These are phyloP conservation scores for Talaromyces thailandensis DNA, from an alignment of 495 filamentous ascomycete species.

Conservation along the genomic window DNA sequence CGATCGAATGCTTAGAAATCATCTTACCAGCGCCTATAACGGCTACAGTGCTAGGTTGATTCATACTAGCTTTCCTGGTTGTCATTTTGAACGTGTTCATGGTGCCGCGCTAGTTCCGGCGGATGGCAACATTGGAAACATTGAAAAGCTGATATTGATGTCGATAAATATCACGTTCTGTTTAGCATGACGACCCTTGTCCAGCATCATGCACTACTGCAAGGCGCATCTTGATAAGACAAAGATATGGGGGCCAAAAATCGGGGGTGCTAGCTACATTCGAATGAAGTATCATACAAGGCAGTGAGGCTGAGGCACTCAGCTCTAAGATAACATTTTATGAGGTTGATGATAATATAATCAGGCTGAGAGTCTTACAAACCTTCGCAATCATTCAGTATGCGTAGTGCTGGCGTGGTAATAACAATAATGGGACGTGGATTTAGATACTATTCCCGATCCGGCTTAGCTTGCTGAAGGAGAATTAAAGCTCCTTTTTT, in stretches of 20 bases:
- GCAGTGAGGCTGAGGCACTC: too few species aligned
- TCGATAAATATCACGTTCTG: not conserved
- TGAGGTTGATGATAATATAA: not conserved
- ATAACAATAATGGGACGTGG: not conserved
- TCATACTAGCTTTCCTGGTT: not conserved
- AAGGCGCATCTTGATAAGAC: not conserved
- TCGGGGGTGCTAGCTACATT: not conserved
- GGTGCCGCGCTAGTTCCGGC: not conserved
- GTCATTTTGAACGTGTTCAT: not conserved
- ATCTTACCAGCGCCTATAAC: conserved; percentile 1
- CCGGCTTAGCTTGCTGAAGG: not conserved
- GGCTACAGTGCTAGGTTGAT: not conserved
- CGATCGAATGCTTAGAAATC: not conserved
- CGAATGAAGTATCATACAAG: not conserved
- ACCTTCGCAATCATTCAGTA: too few species aligned
- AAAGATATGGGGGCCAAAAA: not conserved
- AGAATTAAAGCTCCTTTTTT: not conserved
- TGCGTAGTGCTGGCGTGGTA: not conserved
- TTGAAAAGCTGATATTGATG: not conserved
- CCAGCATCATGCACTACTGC: not conserved
- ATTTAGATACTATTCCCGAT: not conserved
- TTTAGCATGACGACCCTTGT: not conserved
- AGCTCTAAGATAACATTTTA: not conserved
- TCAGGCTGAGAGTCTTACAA: too few species aligned
- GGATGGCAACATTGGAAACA: not conserved